Evolutionary conservation across 164 flowering plant genomes (phyloP).

Genomic region (Akebia trifoliata): DNA sequence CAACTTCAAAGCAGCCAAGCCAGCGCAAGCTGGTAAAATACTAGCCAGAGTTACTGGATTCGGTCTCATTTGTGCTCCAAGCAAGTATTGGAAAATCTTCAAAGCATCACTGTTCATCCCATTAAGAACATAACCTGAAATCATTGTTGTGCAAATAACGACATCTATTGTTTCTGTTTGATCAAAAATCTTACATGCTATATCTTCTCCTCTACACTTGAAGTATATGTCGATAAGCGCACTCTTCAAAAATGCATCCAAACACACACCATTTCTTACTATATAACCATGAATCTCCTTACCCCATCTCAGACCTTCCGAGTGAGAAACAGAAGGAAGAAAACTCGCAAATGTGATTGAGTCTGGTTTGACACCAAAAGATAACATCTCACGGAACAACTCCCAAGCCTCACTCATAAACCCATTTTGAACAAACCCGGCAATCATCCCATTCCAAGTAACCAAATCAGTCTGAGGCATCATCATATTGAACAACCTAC

Average conservation of each 20-base stretch:
- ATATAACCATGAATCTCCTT: constrained; percentile 70
- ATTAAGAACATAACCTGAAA: constrained; percentile 73
- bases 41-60: constrained; percentile 63
- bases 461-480: constrained; percentile 45
- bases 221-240: constrained; percentile 75
- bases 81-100: constrained; percentile 38
- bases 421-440: constrained; percentile 63
- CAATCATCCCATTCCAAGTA: constrained; percentile 78
- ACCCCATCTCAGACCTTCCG: constrained; percentile 33
- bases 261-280: constrained; percentile 40
- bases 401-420: constrained; percentile 39
- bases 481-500: constrained; percentile 41
- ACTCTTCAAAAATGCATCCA: constrained; percentile 62
- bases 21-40: constrained; percentile 66
- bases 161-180: constrained; percentile 37
- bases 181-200: constrained; percentile 49
- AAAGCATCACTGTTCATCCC: constrained; percentile 58
- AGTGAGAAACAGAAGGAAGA: constrained; percentile 55
- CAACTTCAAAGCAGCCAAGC: constrained; percentile 45
- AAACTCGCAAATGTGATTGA: constrained; percentile 66
- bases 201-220: constrained; percentile 60
- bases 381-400: constrained; percentile 52
- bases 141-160: constrained; percentile 69
- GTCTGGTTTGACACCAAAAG: constrained; percentile 55
- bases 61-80: constrained; percentile 42